These are phyloP conservation scores for Fusarium algeriense DNA, from an alignment of 2,329 filamentous ascomycete species.

Conservation along the genomic window DNA sequence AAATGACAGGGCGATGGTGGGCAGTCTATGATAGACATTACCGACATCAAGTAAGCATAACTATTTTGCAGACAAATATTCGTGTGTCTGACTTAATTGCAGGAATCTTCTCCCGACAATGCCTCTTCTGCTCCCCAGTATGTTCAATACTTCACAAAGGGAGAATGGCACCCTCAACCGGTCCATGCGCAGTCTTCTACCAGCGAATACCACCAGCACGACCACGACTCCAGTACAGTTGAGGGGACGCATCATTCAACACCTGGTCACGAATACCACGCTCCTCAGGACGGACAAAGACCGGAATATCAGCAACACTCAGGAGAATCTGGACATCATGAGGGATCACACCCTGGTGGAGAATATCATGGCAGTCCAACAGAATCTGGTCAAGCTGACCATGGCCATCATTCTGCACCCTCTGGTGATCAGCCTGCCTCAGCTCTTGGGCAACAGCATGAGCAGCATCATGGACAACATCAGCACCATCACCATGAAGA, in stretches of 20 bases:
- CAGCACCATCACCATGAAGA: constrained; percentile 38
- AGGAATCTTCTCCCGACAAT: constrained; percentile 38
- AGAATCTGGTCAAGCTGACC: constrained; percentile 34
- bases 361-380: constrained; percentile 29
- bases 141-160: constrained; percentile 66
- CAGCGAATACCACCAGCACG: constrained; percentile 38
- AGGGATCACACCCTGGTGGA: constrained; percentile 37
- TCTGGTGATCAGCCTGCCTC: constrained; percentile 51
- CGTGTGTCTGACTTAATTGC: constrained; percentile 13
- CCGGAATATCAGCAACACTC: constrained; percentile 27
- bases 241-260: constrained; percentile 34
- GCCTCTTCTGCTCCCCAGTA: constrained; percentile 50
- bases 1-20: constrained; percentile 93
- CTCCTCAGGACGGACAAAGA: constrained; percentile 7
- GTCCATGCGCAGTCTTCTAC: constrained; percentile 36
- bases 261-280: constrained; percentile 24
- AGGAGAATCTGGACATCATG: constrained; percentile 18
- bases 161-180: constrained; percentile 58
- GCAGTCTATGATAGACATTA: constrained; percentile 92
- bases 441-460: constrained; percentile 51
- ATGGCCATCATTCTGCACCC: constrained; percentile 41
- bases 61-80: background rate
- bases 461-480: constrained; percentile 23
- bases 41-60: constrained; percentile 61
- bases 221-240: constrained; percentile 38